Conservation (phyloP, 2,329 filamentous ascomycete species). For the Passalora sequoiae region DNA sequence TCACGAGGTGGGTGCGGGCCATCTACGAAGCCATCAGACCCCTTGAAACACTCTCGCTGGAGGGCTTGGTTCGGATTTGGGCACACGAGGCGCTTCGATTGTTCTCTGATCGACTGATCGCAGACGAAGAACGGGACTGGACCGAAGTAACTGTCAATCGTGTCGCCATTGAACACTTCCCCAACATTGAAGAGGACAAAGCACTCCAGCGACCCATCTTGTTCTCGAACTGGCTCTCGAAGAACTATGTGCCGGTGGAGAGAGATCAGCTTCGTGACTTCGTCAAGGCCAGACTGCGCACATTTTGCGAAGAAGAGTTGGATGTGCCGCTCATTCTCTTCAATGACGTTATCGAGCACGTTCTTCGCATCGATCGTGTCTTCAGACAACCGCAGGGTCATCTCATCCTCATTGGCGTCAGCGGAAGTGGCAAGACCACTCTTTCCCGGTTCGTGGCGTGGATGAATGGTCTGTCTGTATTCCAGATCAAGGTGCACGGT, state of each 20-base stretch:
- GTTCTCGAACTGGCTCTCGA: constrained; percentile 99
- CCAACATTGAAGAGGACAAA: constrained; percentile 84
- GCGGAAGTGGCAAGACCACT: constrained; percentile 97
- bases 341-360: constrained; percentile 97
- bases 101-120: constrained; percentile 95
- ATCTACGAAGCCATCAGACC: constrained; percentile 95
- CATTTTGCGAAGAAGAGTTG: constrained; percentile 98
- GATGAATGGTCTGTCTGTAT: constrained; percentile 99
- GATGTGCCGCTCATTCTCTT: constrained; percentile 98
- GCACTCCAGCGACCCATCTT: constrained; percentile 89
- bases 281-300: constrained; percentile 92
- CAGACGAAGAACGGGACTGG: constrained; percentile 90
- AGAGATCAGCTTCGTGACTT: constrained; percentile 93
- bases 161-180: constrained; percentile 88
- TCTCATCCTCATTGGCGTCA: constrained; percentile 96
- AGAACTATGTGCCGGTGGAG: constrained; percentile 95
- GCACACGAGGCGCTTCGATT: constrained; percentile 92
- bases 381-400: constrained; percentile 98
- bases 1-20: constrained; percentile 95
- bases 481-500: constrained; percentile 99
- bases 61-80: constrained; percentile 95
- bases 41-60: constrained; percentile 77
- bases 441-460: constrained; percentile 96
- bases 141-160: constrained; percentile 81
- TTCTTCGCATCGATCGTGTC: constrained; percentile 94